These are phyloP conservation scores for Xenoacremonium recifei DNA, from an alignment of 2,329 filamentous ascomycete genomes.

Conservation along the genomic window DNA sequence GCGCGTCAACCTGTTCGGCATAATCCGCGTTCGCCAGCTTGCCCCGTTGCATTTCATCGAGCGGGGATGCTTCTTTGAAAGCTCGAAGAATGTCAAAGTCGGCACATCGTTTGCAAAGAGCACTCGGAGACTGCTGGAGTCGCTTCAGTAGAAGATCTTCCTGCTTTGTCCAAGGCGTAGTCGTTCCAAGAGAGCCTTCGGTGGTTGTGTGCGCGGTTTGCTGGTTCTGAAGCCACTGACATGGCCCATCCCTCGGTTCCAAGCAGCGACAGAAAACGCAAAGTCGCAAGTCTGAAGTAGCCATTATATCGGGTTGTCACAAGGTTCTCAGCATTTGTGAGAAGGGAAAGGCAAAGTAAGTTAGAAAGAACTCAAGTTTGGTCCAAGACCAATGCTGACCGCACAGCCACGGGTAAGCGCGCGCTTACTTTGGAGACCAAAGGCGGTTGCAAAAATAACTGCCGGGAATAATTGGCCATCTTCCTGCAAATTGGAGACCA, in stretches of 20 bases:
- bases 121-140: neutral
- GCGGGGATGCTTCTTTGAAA: neutral
- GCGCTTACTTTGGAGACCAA: neutral
- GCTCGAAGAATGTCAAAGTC: neutral
- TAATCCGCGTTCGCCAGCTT: neutral
- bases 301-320: neutral
- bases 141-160: neutral
- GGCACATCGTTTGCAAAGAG: constrained; percentile 1
- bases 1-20: neutral
- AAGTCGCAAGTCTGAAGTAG: neutral
- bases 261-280: constrained; percentile 2
- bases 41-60: neutral
- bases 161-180: neutral
- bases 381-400: neutral
- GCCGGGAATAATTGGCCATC: too few species aligned
- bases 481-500: too few species aligned
- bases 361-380: neutral
- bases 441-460: too few species aligned
- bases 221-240: neutral
- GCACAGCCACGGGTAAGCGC: too few species aligned
- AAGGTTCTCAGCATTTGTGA: neutral
- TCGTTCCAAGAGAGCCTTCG: neutral
- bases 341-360: neutral
- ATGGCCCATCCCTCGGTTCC: neutral
- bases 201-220: neutral